Conservation (phyloP, 768 basidiomycete genomes). For the Suillus paluster region DNA sequence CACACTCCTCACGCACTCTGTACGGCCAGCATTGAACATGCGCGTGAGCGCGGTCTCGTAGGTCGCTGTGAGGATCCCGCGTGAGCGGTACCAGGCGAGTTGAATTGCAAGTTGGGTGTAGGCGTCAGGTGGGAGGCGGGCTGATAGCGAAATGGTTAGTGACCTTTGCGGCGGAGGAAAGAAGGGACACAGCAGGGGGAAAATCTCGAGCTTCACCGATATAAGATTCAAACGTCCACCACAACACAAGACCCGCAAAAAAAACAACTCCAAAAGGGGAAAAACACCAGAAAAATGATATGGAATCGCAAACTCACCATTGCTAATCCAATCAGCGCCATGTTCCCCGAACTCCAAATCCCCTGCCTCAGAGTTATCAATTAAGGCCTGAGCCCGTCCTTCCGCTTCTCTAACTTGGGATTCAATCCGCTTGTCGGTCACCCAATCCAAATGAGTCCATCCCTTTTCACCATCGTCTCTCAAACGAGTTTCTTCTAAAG, state of each 20-base stretch:
- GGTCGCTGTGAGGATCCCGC: conserved; percentile 79
- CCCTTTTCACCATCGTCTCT: conserved; percentile 1
- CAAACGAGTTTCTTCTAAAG: conserved; percentile 8
- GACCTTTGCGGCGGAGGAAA: background rate
- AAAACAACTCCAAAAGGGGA: background rate
- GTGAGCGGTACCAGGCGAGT: conserved; percentile 86
- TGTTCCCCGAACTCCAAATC: conserved; percentile 83
- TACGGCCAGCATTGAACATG: conserved; percentile 84
- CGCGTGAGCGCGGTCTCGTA: conserved; percentile 94
- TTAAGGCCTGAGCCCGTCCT: conserved; percentile 56
- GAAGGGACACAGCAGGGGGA: background rate
- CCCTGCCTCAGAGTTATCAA: conserved; percentile 82
- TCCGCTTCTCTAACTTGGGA: conserved; percentile 63
- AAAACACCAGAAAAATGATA: background rate
- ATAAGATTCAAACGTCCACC: background rate
- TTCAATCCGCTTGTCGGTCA: conserved; percentile 60
- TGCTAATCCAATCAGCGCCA: conserved; percentile 88
- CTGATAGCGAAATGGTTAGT: conserved; percentile 32
- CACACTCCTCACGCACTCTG: conserved; percentile 77
- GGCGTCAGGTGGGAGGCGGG: conserved; percentile 71
- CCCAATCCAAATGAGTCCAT: conserved; percentile 78
- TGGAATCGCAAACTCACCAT: conserved; percentile 50
- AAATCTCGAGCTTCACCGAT: background rate
- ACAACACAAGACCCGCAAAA: background rate
- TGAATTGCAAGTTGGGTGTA: conserved; percentile 93